Evolutionary conservation across 768 basidiomycete species (phyloP), one percentile per base, ranked within the genome.

Genomic region (Auriculariales sp.): DNA sequence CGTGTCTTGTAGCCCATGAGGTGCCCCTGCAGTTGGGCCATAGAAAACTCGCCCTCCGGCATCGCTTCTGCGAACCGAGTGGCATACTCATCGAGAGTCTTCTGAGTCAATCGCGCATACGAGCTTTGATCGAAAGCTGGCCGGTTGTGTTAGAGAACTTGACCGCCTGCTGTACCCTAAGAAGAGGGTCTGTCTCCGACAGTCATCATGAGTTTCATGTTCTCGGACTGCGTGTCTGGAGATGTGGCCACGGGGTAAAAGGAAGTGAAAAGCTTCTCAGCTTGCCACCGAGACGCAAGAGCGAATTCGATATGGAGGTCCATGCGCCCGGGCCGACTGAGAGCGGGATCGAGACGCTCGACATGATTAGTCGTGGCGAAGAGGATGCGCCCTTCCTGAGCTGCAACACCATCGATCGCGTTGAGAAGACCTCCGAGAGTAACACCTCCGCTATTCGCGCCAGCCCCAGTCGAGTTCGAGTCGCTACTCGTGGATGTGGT

Each of bases 341-440:
- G 77, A 0, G 95, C 95, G 4, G 90, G 83, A 64, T 99, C 95
- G 29, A 99, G 77, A 54, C 72, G 74, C 53, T 86, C 79, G 49
- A 87, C 62, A 58, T 98, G 95, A 64, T 99, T 99, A n/a, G 95
- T 98, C 0, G 95, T 99, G 82, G 98, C 87, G 67, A 99, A 99
- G 29, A 99, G 78, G 61, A 99, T 83, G 17, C 95, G 81, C 59
- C 95, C 92, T 67, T 97, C 93, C 34, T 92, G 89, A 9, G 94
- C 95, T 4, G 91, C 94, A 25, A 99, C 94, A 15, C 95, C 95
- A 60, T 99, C 95, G 3, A 99, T 71, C 11, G 93, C 92, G 58
- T 99, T 99, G 34, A 99, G 69, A 60, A 99, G 88, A 24, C 95
- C 95, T 45, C 79, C 82, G 49, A 33, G n/a, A 17, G 49, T 35